Evolutionary conservation across 2,329 filamentous ascomycete genomes (phyloP).

Genomic region (Clathrospora elynae): DNA sequence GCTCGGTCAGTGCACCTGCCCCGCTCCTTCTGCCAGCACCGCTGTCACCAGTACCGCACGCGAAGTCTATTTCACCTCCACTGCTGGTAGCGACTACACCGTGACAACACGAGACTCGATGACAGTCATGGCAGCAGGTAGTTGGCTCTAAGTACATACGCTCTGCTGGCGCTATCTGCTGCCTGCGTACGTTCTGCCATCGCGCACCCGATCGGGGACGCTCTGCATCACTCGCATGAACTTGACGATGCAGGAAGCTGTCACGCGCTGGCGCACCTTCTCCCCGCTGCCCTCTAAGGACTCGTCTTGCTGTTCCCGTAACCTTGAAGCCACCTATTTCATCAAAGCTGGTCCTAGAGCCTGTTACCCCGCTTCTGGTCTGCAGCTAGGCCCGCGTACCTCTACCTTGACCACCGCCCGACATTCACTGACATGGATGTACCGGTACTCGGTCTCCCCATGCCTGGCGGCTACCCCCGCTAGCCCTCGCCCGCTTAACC

Average conservation of each 20-base stretch:
- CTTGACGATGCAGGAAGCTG: slow-evolving; percentile 32
- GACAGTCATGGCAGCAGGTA: slow-evolving; percentile 11
- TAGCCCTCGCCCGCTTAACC: slow-evolving; percentile 39
- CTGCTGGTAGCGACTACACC: slow-evolving; percentile 4
- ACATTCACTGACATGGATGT: slow-evolving; percentile 23
- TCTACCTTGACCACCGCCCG: slow-evolving; percentile 25
- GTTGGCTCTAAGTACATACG: background rate
- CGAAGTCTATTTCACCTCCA: background rate
- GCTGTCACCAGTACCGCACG: slow-evolving; percentile 9
- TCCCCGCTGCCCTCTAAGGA: slow-evolving; percentile 33
- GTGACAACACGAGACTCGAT: slow-evolving; percentile 1
- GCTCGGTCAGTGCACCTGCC: slow-evolving; percentile 24
- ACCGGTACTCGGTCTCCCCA: slow-evolving; percentile 33
- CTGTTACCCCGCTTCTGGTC: slow-evolving; percentile 47
- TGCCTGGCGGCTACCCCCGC: slow-evolving; percentile 30
- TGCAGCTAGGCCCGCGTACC: slow-evolving; percentile 36
- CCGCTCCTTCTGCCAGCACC: slow-evolving; percentile 11
- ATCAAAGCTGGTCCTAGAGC: slow-evolving; percentile 35
- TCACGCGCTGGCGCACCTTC: slow-evolving; percentile 41
- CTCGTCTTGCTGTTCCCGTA: slow-evolving; percentile 38
- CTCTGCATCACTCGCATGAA: slow-evolving; percentile 38
- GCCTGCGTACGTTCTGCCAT: slow-evolving; percentile 12
- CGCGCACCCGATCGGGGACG: slow-evolving; percentile 31
- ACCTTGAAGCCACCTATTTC: slow-evolving; percentile 46
- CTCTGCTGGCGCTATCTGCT: slow-evolving; percentile 1